Conservation (phyloP, 306 rosid species). For the Prunus armeniaca region DNA sequence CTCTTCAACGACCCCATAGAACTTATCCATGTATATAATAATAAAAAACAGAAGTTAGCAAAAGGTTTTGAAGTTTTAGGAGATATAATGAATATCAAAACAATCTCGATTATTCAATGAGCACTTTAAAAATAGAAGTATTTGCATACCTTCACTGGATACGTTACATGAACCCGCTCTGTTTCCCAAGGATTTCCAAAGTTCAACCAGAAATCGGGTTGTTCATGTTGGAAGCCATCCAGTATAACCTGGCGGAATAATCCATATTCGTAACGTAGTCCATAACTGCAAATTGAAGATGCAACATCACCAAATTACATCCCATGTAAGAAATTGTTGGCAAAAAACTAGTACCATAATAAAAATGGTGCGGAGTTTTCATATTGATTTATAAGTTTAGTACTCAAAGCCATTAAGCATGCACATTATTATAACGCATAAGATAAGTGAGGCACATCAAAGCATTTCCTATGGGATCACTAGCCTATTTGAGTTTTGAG, state of each 20-base stretch:
- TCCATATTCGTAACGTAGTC: slow-evolving; percentile 67
- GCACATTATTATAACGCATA: background rate
- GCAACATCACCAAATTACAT: background rate
- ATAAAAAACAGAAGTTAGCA: slow-evolving; percentile 15
- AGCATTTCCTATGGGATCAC: background rate
- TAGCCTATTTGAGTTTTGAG: background rate
- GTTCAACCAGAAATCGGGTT: slow-evolving; percentile 77
- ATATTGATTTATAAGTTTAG: background rate
- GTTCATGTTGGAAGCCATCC: slow-evolving; percentile 74
- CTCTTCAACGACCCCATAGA: slow-evolving; percentile 60
- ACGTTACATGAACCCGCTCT: slow-evolving; percentile 65
- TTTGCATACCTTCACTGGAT: slow-evolving; percentile 63
- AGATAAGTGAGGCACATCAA: background rate
- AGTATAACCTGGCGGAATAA: slow-evolving; percentile 67
- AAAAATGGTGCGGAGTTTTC: background rate
- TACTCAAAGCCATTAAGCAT: background rate
- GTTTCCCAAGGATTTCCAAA: slow-evolving; percentile 86
- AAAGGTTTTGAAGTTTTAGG: slow-evolving; percentile 22
- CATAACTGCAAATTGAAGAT: slow-evolving; percentile 47
- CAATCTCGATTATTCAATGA: slow-evolving; percentile 6
- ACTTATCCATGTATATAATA: slow-evolving; percentile 45
- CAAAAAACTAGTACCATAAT: background rate
- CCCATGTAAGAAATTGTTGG: background rate
- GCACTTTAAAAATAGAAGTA: slow-evolving; percentile 19
- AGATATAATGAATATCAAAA: slow-evolving; percentile 10